These are phyloP conservation scores for Eimeria sp. DNA, from an alignment of 169 alveolate species.

Conservation along the genomic window DNA sequence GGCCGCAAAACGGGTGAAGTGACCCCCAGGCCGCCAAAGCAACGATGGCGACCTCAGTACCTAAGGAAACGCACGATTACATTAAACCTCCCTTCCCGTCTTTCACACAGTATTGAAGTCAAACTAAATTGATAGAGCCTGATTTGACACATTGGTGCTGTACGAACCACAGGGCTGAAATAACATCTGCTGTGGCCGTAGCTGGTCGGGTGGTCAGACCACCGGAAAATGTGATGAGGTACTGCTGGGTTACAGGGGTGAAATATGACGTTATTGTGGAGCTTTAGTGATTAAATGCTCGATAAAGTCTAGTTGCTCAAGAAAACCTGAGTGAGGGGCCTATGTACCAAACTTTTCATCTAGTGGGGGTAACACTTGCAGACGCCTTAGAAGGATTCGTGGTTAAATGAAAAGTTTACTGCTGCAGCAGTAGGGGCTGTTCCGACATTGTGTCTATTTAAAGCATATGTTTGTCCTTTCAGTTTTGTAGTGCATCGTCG, in stretches of 20 bases:
- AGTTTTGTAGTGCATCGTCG: background rate
- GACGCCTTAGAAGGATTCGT: too few species aligned
- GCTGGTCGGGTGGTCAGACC: constrained; percentile 27
- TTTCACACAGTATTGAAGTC: background rate
- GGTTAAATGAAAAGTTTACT: background rate
- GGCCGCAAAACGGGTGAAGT: background rate
- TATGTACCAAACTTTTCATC: background rate
- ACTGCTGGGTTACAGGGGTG: background rate
- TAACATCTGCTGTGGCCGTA: background rate
- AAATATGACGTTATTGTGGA: background rate
- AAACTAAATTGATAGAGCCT: background rate
- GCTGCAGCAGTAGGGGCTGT: background rate
- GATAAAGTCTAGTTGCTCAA: background rate
- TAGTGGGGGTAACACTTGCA: background rate
- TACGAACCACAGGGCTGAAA: constrained; percentile 27
- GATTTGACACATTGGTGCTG: background rate
- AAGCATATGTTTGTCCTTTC: background rate
- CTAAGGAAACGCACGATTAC: background rate
- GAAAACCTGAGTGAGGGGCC: background rate
- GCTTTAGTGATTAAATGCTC: background rate
- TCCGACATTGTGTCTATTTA: background rate
- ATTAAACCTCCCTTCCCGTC: background rate
- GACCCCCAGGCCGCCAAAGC: constrained; percentile 16
- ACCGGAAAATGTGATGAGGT: background rate
- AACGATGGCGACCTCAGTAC: background rate